phyloP scores from a whole-genome alignment of 441 rosid genomes.

The Biscutella auriculata region DNA sequence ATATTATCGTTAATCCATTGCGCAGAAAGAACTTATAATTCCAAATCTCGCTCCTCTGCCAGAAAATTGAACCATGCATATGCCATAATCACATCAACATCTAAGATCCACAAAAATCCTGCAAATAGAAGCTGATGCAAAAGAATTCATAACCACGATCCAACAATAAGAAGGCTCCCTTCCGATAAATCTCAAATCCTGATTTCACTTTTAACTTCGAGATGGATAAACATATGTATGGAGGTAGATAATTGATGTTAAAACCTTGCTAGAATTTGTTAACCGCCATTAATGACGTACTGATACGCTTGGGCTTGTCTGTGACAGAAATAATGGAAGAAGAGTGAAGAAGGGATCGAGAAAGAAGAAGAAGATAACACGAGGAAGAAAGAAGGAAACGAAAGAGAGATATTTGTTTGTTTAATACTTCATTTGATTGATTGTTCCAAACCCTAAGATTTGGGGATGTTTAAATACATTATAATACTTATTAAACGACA shows the following conservation, averaged over 20 bases:
- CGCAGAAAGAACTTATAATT: too few species aligned
- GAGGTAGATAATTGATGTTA: too few species aligned
- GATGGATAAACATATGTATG: neutral
- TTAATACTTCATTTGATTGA: too few species aligned
- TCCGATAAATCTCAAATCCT: neutral
- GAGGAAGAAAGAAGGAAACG: too few species aligned
- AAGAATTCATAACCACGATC: neutral
- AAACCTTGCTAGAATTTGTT: slow-evolving; percentile 6
- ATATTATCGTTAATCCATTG: too few species aligned
- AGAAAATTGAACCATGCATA: neutral
- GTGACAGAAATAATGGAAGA: neutral
- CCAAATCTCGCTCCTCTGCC: too few species aligned
- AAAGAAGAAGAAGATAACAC: neutral
- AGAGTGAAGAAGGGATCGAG: neutral
- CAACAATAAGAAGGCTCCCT: neutral
- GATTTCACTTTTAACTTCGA: neutral
- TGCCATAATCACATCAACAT: neutral
- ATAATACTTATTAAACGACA: too few species aligned
- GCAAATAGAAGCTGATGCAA: neutral
- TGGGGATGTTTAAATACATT: too few species aligned
- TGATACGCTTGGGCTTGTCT: neutral
- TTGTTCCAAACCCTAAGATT: too few species aligned
- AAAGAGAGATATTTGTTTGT: too few species aligned
- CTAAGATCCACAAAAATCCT: slow-evolving; percentile 26
- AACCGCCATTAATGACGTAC: neutral